Evolutionary conservation across 164 flowering plant genomes (phyloP).

Genomic region (Chimonanthus praecox): DNA sequence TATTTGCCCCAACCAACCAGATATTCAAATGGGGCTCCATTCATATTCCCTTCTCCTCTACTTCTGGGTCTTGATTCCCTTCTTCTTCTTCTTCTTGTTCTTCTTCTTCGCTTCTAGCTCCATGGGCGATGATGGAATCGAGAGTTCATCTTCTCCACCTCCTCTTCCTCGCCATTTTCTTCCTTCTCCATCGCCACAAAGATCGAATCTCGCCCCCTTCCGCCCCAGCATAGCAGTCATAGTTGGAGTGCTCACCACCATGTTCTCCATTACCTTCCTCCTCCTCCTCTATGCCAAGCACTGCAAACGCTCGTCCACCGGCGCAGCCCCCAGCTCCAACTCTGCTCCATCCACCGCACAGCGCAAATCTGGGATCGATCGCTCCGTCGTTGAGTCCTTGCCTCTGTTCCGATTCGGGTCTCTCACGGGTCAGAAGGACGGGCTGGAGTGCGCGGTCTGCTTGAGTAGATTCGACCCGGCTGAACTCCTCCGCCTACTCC

Average conservation of each 20-base stretch:
- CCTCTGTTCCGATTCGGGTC: conserved; percentile 76
- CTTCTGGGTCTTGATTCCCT: conserved; percentile 11
- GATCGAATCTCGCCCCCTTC: conserved; percentile 30
- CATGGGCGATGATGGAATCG: conserved; percentile 6
- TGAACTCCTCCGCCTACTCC: conserved; percentile 66
- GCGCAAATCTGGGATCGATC: conserved; percentile 68
- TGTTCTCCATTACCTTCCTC: conserved; percentile 70
- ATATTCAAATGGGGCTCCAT: conserved; percentile 4
- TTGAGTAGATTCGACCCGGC: conserved; percentile 48
- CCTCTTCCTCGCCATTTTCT: conserved; percentile 1
- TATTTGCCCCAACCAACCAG: background rate
- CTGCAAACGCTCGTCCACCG: conserved; percentile 35
- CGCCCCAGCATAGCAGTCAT: conserved; percentile 58
- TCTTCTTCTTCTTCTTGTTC: background rate
- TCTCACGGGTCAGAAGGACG: conserved; percentile 63
- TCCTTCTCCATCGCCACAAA: conserved; percentile 16
- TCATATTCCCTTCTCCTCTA: background rate
- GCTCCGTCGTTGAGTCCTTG: conserved; percentile 60
- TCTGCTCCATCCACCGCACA: conserved; percentile 15
- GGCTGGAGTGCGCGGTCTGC: conserved; percentile 94
- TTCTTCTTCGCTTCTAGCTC: background rate
- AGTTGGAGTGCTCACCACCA: conserved; percentile 59
- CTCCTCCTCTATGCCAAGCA: conserved; percentile 82
- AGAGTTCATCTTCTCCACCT: background rate
- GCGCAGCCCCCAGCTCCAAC: conserved; percentile 1